Evolutionary conservation across 2,329 filamentous ascomycete species (phyloP).

Genomic region (Emericellopsis cladophorae): DNA sequence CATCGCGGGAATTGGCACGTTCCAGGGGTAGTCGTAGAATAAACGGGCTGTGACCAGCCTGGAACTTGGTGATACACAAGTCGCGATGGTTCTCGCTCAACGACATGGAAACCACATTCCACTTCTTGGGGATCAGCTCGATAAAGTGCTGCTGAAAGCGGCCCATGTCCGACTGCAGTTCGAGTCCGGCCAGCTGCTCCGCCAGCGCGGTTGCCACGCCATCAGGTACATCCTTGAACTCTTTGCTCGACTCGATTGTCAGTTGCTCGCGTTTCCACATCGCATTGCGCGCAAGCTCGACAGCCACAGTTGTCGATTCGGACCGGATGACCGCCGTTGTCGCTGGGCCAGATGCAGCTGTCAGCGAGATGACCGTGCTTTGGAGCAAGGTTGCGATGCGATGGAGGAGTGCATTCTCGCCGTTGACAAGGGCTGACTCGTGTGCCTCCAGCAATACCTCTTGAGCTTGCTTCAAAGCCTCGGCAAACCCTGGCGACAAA

Average conservation of each 20-base stretch:
- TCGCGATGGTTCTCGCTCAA: conserved; percentile 74
- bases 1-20: conserved; percentile 67
- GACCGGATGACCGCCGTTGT: conserved; percentile 34
- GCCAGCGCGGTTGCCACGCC: background rate
- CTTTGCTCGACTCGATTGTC: conserved; percentile 26
- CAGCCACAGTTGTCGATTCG: conserved; percentile 33
- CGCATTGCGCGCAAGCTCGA: conserved; percentile 59
- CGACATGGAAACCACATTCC: conserved; percentile 78
- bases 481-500: conserved; percentile 35
- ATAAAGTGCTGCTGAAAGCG: conserved; percentile 71
- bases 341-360: conserved; percentile 40
- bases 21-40: conserved; percentile 77
- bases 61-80: conserved; percentile 78
- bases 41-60: conserved; percentile 65
- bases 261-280: conserved; percentile 54
- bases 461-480: conserved; percentile 51
- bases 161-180: conserved; percentile 36
- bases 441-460: conserved; percentile 54
- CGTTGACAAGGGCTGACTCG: conserved; percentile 35
- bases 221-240: background rate
- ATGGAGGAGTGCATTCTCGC: conserved; percentile 48
- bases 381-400: conserved; percentile 51
- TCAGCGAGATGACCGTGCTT: conserved; percentile 52
- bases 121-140: conserved; percentile 69
- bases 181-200: conserved; percentile 15